Conservation (phyloP, 768 basidiomycete genomes). For the Mycena galericulata region DNA sequence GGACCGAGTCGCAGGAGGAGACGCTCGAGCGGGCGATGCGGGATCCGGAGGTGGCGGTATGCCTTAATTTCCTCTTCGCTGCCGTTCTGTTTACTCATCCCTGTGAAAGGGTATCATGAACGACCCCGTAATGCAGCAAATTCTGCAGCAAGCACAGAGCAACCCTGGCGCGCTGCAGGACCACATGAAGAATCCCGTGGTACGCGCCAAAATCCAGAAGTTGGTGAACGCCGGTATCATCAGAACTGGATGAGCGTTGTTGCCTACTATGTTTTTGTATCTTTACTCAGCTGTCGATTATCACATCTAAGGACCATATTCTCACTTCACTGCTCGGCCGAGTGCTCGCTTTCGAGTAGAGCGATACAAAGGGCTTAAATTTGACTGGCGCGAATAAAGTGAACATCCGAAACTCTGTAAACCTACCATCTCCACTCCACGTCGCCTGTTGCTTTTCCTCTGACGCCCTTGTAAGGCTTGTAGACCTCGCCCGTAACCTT, state of each 20-base stretch:
- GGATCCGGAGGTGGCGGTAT: constrained; percentile 93
- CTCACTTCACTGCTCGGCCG: not conserved
- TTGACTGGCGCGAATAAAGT: constrained; percentile 2
- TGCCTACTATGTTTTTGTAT: constrained; percentile 1
- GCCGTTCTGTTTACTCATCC: constrained; percentile 14
- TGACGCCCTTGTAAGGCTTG: constrained; percentile 93
- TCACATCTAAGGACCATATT: constrained; percentile 8
- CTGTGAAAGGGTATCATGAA: constrained; percentile 77
- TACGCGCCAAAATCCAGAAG: constrained; percentile 87
- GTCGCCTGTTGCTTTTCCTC: constrained; percentile 73
- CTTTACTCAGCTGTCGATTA: constrained; percentile 10
- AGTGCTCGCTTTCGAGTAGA: not conserved
- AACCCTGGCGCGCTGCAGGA: constrained; percentile 92
- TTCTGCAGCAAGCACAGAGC: constrained; percentile 92
- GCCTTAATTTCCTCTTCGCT: constrained; percentile 44
- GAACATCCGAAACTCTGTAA: not conserved
- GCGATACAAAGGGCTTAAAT: not conserved
- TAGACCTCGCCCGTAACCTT: constrained; percentile 83
- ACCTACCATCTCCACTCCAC: constrained; percentile 75
- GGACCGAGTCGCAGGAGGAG: constrained; percentile 91
- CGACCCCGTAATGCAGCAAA: constrained; percentile 94
- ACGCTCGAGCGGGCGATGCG: constrained; percentile 95
- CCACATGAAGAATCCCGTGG: constrained; percentile 93
- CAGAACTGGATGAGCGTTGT: constrained; percentile 72
- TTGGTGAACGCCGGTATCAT: constrained; percentile 95